These are phyloP conservation scores for Haematococcus sp. DNA, from an alignment of 139 green algal genomes.

Conservation along the genomic window DNA sequence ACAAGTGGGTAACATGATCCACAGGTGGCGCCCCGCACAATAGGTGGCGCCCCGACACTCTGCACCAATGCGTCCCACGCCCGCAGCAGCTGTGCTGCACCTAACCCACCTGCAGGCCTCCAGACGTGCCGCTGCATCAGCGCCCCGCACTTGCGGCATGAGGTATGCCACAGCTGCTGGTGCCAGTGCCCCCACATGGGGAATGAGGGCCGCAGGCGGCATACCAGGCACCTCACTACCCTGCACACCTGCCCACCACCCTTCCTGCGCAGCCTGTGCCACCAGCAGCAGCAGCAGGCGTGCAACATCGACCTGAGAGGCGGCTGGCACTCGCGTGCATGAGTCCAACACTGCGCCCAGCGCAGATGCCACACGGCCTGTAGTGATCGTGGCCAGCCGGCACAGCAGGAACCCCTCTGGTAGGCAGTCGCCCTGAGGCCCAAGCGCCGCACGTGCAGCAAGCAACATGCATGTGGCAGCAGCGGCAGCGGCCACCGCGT, in stretches of 20 bases:
- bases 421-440: too few species aligned
- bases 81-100: neutral
- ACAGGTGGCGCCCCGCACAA: too few species aligned
- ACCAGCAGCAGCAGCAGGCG: slow-evolving; percentile 19
- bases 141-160: neutral
- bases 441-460: neutral
- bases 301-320: slow-evolving; percentile 4
- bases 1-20: too few species aligned
- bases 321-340: neutral
- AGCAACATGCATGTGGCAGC: slow-evolving; percentile 19
- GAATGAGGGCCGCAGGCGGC: neutral
- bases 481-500: slow-evolving; percentile 14
- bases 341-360: slow-evolving; percentile 29
- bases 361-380: slow-evolving; percentile 18
- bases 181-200: neutral
- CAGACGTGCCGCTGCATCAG: neutral
- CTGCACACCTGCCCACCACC: neutral
- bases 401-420: too few species aligned
- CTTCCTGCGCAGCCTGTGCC: neutral
- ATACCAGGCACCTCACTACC: neutral
- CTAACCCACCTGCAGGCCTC: slow-evolving; percentile 11
- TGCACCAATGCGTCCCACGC: neutral
- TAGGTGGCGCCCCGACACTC: neutral
- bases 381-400: slow-evolving; percentile 14
- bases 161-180: slow-evolving; percentile 3